Evolutionary conservation across 768 basidiomycete genomes (phyloP).

Genomic region (Lactifluus volemus): DNA sequence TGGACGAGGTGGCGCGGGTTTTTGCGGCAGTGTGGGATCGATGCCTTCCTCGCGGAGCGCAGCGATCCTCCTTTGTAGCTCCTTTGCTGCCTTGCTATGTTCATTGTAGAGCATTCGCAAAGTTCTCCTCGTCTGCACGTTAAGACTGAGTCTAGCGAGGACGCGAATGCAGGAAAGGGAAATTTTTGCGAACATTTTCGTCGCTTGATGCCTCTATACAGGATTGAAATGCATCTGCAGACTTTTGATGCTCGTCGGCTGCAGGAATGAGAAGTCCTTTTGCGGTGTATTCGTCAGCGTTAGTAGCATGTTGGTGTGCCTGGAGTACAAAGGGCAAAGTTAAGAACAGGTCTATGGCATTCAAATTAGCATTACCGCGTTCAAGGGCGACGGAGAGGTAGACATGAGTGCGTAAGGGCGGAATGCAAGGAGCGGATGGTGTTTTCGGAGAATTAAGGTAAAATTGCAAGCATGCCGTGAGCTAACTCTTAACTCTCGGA

Average conservation of each 20-base stretch:
- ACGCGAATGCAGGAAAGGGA: constrained; percentile 1
- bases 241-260: constrained; percentile 63
- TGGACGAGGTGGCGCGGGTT: constrained; percentile 29
- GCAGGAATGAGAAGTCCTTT: constrained; percentile 66
- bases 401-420: constrained; percentile 18
- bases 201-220: constrained; percentile 69
- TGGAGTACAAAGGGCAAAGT: constrained; percentile 25
- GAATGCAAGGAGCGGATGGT: neutral
- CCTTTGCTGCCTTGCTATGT: constrained; percentile 60
- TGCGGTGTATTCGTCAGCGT: constrained; percentile 62
- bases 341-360: neutral
- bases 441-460: neutral
- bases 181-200: constrained; percentile 43
- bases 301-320: constrained; percentile 78
- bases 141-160: neutral
- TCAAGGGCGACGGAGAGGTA: constrained; percentile 21
- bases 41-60: constrained; percentile 69
- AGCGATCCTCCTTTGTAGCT: constrained; percentile 61
- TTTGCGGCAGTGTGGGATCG: constrained; percentile 68
- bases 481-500: neutral
- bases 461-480: neutral
- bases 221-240: constrained; percentile 65
- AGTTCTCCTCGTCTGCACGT: constrained; percentile 61
- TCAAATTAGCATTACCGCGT: constrained; percentile 18
- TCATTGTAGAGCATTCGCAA: constrained; percentile 68